Evolutionary conservation across 305 asterid genomes (phyloP).

Genomic region (Fraxinus latifolia): DNA sequence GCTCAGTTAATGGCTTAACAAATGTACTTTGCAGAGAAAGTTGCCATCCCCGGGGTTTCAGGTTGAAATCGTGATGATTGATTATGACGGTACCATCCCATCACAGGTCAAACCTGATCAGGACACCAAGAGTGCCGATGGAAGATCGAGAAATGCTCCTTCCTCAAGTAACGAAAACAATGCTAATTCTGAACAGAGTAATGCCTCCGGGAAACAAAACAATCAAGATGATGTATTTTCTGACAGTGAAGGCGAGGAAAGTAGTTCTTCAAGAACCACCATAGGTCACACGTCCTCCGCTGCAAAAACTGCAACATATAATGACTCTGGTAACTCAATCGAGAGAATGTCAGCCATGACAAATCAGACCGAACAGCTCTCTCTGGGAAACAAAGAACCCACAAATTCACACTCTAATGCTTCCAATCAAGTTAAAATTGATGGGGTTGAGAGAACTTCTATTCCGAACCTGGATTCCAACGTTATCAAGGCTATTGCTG

Average conservation of each 20-base stretch:
- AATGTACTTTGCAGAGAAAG: slow-evolving; percentile 66
- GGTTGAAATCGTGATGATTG: slow-evolving; percentile 75
- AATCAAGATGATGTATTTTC: slow-evolving; percentile 81
- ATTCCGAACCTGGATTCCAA: slow-evolving; percentile 60
- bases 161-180: slow-evolving; percentile 44
- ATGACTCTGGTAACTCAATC: slow-evolving; percentile 30
- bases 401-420: slow-evolving; percentile 25
- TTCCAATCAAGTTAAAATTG: slow-evolving; percentile 36
- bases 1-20: neutral
- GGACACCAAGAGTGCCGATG: slow-evolving; percentile 35
- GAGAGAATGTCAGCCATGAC: slow-evolving; percentile 40
- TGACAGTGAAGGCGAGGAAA: slow-evolving; percentile 84
- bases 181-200: slow-evolving; percentile 34
- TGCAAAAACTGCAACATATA: slow-evolving; percentile 32
- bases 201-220: slow-evolving; percentile 40
- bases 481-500: slow-evolving; percentile 92
- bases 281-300: slow-evolving; percentile 29
- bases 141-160: slow-evolving; percentile 35
- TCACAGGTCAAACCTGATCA: slow-evolving; percentile 36
- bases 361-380: slow-evolving; percentile 49
- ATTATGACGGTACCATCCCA: slow-evolving; percentile 59
- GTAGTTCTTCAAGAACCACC: slow-evolving; percentile 34
- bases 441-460: slow-evolving; percentile 34
- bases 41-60: slow-evolving; percentile 92
- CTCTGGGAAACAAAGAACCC: slow-evolving; percentile 37